phyloP scores from a whole-genome alignment of 345 rosid genomes.

The Firmiana major region DNA sequence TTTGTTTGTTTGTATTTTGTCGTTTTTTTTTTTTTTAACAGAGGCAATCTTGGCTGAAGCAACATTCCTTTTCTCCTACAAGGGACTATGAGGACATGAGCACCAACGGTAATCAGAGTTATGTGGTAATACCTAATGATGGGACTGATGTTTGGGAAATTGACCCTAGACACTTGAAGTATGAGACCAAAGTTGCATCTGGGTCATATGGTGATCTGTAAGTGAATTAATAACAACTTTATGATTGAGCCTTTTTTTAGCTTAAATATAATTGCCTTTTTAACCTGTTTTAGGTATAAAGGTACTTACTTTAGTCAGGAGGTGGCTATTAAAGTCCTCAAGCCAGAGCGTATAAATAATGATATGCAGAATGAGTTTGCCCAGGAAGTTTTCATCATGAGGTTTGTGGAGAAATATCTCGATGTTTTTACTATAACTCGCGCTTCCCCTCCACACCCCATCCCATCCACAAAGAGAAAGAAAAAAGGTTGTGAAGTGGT shows the following conservation, averaged over 20 bases:
- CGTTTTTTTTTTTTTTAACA: constrained; percentile 39
- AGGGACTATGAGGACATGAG: constrained; percentile 36
- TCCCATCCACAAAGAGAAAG: background rate
- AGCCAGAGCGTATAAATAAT: constrained; percentile 82
- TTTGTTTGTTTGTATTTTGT: too few species aligned
- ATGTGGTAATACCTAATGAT: constrained; percentile 80
- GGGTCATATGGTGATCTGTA: constrained; percentile 97
- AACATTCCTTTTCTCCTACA: constrained; percentile 44
- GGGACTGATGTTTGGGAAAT: constrained; percentile 99
- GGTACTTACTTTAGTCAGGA: constrained; percentile 95
- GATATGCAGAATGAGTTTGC: constrained; percentile 91
- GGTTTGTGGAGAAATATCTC: constrained; percentile 39
- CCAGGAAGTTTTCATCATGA: constrained; percentile 95
- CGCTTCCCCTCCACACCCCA: background rate
- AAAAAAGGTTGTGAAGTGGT: background rate
- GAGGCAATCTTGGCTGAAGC: constrained; percentile 55
- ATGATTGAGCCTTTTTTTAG: background rate
- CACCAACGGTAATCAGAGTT: constrained; percentile 34
- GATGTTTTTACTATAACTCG: too few species aligned
- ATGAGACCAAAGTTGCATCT: constrained; percentile 84
- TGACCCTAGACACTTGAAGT: constrained; percentile 60
- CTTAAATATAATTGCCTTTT: constrained; percentile 6
- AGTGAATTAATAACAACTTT: constrained; percentile 27
- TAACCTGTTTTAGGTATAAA: constrained; percentile 58
- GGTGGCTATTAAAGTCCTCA: constrained; percentile 93